Evolutionary conservation across 192 early-diverging fungal species (phyloP).

Genomic region (Paraglomus occultum): DNA sequence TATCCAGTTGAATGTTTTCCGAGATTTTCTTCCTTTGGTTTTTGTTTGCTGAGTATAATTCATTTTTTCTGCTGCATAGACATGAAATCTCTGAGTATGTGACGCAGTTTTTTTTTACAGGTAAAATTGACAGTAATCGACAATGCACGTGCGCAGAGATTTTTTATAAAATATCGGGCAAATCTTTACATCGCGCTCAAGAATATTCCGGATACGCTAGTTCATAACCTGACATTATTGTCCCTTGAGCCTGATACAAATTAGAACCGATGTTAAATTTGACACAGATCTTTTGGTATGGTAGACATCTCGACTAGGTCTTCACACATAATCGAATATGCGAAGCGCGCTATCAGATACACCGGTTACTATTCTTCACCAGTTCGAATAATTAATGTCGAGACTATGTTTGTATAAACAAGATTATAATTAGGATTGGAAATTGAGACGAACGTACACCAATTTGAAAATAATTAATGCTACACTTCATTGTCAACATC

Average conservation of each 20-base stretch:
- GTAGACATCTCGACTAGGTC: slow-evolving; percentile 90
- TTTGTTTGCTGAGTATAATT: slow-evolving; percentile 74
- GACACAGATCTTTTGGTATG: slow-evolving; percentile 95
- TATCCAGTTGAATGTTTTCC: slow-evolving; percentile 79
- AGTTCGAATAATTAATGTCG: slow-evolving; percentile 95
- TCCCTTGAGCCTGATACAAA: slow-evolving; percentile 96
- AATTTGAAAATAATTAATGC: too few relatives aligned
- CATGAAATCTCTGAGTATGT: slow-evolving; percentile 80
- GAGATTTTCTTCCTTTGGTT: slow-evolving; percentile 87
- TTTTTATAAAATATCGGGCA: too few relatives aligned
- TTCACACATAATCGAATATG: slow-evolving; percentile 70
- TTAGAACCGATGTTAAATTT: slow-evolving; percentile 93
- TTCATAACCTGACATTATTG: slow-evolving; percentile 85
- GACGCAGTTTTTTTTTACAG: slow-evolving; percentile 64
- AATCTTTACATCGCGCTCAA: slow-evolving; percentile 85
- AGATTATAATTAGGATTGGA: too few relatives aligned
- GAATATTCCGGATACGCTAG: slow-evolving; percentile 74
- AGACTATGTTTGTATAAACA: slow-evolving; percentile 43
- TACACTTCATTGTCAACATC: too few relatives aligned
- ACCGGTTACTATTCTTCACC: slow-evolving; percentile 94
- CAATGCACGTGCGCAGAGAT: too few relatives aligned
- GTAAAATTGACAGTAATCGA: too few relatives aligned
- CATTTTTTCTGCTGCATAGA: slow-evolving; percentile 77
- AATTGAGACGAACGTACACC: too few relatives aligned
- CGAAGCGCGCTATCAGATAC: slow-evolving; percentile 91